A percentile compares a stretch with the other conserved stretches of the same genome.
Conservation (phyloP, 345 rosid genomes). For the Populus euphratica region DNA sequence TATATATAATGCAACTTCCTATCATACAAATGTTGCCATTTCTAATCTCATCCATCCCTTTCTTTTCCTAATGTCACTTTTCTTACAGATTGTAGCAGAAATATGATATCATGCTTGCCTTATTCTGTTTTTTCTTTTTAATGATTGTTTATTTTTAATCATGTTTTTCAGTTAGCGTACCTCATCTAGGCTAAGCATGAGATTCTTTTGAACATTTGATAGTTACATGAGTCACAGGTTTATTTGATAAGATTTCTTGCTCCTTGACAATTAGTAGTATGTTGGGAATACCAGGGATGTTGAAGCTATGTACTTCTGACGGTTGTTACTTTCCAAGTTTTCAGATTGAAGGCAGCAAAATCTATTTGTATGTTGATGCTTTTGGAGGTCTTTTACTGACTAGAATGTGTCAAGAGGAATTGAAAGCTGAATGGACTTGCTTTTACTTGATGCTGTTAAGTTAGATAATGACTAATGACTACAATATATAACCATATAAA, state of each 20-base stretch:
- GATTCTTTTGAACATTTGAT: background rate
- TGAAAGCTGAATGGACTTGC: background rate
- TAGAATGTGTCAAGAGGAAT: background rate
- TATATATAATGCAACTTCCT: background rate
- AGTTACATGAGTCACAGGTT: background rate
- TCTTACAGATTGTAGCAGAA: too few relatives aligned
- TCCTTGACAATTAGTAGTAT: conserved; percentile 37
- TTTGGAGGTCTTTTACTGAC: conserved; percentile 10
- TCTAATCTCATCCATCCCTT: background rate
- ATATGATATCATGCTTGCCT: too few relatives aligned
- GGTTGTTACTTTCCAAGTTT: conserved; percentile 26
- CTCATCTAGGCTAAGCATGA: background rate
- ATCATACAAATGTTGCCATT: too few relatives aligned
- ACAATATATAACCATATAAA: background rate
- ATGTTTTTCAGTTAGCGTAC: background rate
- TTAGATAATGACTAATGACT: background rate
- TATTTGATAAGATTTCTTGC: conserved; percentile 4
- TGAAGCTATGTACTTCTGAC: conserved; percentile 25
- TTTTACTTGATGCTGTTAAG: background rate
- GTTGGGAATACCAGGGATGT: conserved; percentile 7
- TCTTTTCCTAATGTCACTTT: background rate
- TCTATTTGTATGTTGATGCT: conserved; percentile 22
- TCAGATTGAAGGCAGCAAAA: conserved; percentile 20
- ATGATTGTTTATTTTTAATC: too few relatives aligned
- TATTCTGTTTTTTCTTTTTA: too few relatives aligned